Evolutionary conservation across 768 basidiomycete species (phyloP).

Genomic region (Leucocoprinus sp.): DNA sequence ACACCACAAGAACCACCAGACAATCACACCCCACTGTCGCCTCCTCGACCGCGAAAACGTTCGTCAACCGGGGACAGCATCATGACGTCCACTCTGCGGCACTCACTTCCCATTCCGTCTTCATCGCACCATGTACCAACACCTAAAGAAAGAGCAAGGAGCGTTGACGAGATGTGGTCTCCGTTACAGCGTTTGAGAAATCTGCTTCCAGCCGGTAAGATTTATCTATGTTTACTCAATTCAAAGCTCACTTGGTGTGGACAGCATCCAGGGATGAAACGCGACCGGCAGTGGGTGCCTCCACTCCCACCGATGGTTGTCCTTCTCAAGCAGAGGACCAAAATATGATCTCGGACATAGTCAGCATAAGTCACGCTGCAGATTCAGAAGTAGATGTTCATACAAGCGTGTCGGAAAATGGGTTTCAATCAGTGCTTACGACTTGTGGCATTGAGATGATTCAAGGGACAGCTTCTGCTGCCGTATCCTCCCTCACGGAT

Average conservation of each 20-base stretch:
- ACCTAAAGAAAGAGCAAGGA: background rate
- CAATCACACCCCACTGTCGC: conserved; percentile 2
- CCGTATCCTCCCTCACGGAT: background rate
- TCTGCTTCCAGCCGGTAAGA: background rate
- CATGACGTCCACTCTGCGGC: background rate
- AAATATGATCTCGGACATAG: background rate
- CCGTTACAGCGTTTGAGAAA: background rate
- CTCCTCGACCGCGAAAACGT: conserved; percentile 1
- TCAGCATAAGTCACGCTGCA: background rate
- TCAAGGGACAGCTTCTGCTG: too few species aligned
- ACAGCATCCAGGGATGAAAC: conserved; percentile 2
- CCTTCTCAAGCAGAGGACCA: background rate
- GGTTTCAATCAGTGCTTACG: background rate
- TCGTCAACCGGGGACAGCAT: background rate
- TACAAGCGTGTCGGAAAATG: background rate
- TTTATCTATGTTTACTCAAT: too few species aligned
- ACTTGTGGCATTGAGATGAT: background rate
- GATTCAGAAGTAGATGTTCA: background rate
- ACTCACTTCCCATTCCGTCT: background rate
- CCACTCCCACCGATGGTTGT: background rate
- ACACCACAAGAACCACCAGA: conserved; percentile 8
- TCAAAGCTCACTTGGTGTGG: background rate
- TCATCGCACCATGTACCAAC: background rate
- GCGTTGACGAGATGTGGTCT: background rate
- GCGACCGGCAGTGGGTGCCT: background rate